Evolutionary conservation across 495 filamentous ascomycete genomes (phyloP), one percentile per base, ranked within the genome.

Genomic region (Bombardia bombarda): DNA sequence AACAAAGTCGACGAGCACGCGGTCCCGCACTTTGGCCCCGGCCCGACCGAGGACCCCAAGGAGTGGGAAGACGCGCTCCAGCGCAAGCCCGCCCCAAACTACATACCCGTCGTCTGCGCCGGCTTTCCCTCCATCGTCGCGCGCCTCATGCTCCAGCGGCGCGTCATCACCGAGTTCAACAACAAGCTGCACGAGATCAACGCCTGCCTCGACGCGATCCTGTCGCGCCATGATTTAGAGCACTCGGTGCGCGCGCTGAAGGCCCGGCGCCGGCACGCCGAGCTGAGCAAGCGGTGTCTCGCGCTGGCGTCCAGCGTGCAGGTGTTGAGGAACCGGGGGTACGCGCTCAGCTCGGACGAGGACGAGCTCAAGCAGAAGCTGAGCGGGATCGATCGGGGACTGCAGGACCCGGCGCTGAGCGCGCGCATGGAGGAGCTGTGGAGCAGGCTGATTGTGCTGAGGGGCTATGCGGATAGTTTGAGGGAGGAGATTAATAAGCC

Each of bases 1-100:
- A 97, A 98, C 65, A 75, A 83, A 49, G 87, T 95, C 42, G 78
- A 80, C 14, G 79, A 88, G 50, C 78, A 85, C 16, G 69, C 77
- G 40, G 83, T 84, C 7, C 86, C 87, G 3, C 90, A 86, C 65
- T 96, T 85, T 63, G 77, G 81, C 47, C 89, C 90, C 5, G 72
- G 75, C 1, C 68, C 82, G 13, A 68, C 77, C 44, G 92, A 97
- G 51, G 82, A 94, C 62, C 77, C 82, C 19, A 73, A 76, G 25
- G 89, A 84, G 58, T 99, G 90, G 90, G 92, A 99, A 51, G 88
- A 95, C 53, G 92, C 92, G 8, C 73, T 95, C 41, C 74, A 80
- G 46, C 79, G 87, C 47, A 86, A 90, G 56, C 90, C 92, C 6
- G 80, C 70, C 33, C 70, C 83, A 3, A 84, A 82, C 48, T 85